Evolutionary conservation across 2,329 filamentous ascomycete genomes (phyloP).

Genomic region (Fusarium xyrophilum): DNA sequence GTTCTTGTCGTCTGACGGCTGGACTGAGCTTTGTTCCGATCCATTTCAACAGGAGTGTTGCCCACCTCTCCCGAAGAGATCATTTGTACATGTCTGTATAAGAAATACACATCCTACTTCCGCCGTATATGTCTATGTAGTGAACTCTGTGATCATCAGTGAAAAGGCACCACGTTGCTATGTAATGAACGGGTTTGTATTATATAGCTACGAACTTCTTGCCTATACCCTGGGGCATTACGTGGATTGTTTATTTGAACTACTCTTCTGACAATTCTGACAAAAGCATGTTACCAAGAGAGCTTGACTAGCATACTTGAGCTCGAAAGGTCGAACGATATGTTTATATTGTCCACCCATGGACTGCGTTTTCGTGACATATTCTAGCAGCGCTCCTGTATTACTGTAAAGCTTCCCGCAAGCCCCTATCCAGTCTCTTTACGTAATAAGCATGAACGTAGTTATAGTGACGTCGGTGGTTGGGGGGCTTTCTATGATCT

Average conservation of each 20-base stretch:
- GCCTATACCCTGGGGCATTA: accelerated
- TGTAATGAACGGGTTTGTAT: accelerated
- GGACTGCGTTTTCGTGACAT: background rate
- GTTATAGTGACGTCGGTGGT: background rate
- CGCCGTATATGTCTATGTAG: background rate
- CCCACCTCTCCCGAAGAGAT: background rate
- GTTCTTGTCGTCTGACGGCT: background rate
- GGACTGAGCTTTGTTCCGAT: background rate
- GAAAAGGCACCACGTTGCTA: background rate
- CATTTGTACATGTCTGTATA: accelerated
- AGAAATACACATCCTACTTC: background rate
- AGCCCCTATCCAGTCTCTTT: background rate
- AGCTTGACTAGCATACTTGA: background rate
- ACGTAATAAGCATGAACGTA: no score
- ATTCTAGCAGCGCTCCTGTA: background rate
- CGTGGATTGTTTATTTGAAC: background rate
- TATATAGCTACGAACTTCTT: background rate
- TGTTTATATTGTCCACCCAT: background rate
- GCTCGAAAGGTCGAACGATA: background rate
- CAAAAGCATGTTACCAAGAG: background rate
- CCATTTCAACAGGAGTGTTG: background rate
- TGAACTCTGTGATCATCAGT: no score
- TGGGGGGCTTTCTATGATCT: background rate
- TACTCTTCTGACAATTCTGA: no score
- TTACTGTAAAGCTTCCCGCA: background rate